Conservation (phyloP, 2,329 filamentous ascomycete species). For the Cadophora sp. region DNA sequence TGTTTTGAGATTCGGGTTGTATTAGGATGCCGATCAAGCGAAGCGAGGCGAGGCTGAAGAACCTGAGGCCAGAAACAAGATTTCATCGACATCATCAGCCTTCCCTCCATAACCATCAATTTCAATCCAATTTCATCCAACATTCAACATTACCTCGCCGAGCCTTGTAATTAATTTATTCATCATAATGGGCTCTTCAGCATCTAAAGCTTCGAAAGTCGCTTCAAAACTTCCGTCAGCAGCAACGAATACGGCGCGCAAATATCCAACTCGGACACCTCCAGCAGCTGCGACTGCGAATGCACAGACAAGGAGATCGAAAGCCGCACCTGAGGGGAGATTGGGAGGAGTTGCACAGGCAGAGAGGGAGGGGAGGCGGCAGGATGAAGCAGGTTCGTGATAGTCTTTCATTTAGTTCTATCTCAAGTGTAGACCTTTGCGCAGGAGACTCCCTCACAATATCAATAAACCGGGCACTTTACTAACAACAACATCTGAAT, state of each 20-base stretch:
- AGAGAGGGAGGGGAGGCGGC: slow-evolving; percentile 5
- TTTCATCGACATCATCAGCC: slow-evolving; percentile 16
- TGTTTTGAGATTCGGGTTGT: too few relatives aligned
- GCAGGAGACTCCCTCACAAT: too few relatives aligned
- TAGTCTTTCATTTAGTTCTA: neutral
- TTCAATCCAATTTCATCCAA: neutral
- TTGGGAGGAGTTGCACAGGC: slow-evolving; percentile 28
- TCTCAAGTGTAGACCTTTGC: neutral
- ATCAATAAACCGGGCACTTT: neutral
- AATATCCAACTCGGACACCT: slow-evolving; percentile 42
- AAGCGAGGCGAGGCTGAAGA: slow-evolving; percentile 13
- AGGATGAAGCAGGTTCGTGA: slow-evolving; percentile 30
- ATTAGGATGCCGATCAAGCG: too few relatives aligned
- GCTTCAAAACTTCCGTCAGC: slow-evolving; percentile 31
- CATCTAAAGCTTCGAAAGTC: slow-evolving; percentile 38
- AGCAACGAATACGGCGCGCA: slow-evolving; percentile 35
- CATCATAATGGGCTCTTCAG: slow-evolving; percentile 37
- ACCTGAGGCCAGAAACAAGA: neutral
- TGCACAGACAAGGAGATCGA: slow-evolving; percentile 15
- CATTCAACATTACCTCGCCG: neutral
- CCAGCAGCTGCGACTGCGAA: slow-evolving; percentile 24
- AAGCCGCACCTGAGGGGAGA: slow-evolving; percentile 10
- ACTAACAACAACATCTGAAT: neutral
- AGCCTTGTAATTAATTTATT: neutral
- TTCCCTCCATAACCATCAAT: neutral